These are phyloP conservation scores for Tetrapyrgos nigripes DNA, from an alignment of 1,284 basidiomycete species.

Conservation along the genomic window DNA sequence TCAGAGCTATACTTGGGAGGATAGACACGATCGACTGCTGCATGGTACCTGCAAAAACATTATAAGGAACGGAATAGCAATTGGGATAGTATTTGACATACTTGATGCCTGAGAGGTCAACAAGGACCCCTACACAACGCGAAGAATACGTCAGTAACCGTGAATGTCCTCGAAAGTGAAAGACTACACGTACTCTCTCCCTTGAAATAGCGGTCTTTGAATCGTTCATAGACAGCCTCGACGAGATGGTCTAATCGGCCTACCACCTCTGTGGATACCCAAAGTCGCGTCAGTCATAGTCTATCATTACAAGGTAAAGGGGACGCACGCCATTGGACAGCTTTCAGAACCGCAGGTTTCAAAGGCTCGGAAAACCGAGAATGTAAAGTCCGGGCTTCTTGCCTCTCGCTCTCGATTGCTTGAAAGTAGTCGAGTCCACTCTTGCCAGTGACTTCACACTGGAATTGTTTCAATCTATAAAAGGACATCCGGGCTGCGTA, in stretches of 20 bases:
- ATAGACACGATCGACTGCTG: slow-evolving; percentile 76
- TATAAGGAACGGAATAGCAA: slow-evolving; percentile 20
- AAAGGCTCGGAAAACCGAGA: slow-evolving; percentile 91
- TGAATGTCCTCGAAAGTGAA: slow-evolving; percentile 24
- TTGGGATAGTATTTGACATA: slow-evolving; percentile 46
- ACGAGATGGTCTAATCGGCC: slow-evolving; percentile 94
- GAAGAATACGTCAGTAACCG: slow-evolving; percentile 14
- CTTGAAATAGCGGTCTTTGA: slow-evolving; percentile 93
- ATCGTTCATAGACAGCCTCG: slow-evolving; percentile 93
- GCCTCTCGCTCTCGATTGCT: slow-evolving; percentile 89
- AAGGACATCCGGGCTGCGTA: slow-evolving; percentile 93
- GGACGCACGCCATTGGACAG: slow-evolving; percentile 94
- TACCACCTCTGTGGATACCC: slow-evolving; percentile 78
- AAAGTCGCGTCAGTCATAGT: slow-evolving; percentile 20
- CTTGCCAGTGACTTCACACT: slow-evolving; percentile 95
- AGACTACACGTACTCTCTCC: slow-evolving; percentile 77
- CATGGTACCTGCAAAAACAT: slow-evolving; percentile 68
- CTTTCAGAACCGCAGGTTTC: slow-evolving; percentile 88
- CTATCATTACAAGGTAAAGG: slow-evolving; percentile 14
- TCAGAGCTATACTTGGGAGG: slow-evolving; percentile 66
- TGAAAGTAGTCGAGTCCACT: slow-evolving; percentile 94
- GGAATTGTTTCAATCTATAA: slow-evolving; percentile 92
- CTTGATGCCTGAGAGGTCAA: slow-evolving; percentile 86
- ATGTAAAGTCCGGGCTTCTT: slow-evolving; percentile 89
- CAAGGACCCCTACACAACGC: slow-evolving; percentile 69